Conservation (phyloP, 208 protist genomes). For the Acanthamoeba lenticulata region DNA sequence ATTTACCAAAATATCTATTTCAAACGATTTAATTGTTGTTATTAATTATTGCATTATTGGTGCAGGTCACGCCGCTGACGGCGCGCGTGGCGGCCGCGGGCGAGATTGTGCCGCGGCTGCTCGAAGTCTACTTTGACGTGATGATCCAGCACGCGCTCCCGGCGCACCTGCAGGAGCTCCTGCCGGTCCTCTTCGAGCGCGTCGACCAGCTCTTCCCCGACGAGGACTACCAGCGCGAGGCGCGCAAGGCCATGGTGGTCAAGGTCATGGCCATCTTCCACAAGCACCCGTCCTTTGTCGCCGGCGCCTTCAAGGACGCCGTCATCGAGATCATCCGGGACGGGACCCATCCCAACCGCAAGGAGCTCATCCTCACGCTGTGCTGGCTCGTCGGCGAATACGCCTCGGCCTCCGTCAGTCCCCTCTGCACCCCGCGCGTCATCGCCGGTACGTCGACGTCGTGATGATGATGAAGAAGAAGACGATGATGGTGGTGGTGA, state of each 20-base stretch:
- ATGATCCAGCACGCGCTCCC: conserved; percentile 57
- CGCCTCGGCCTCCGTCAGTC: background rate
- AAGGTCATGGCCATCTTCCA: conserved; percentile 66
- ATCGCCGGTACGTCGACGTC: background rate
- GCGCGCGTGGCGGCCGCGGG: conserved; percentile 45
- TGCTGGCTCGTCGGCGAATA: conserved; percentile 72
- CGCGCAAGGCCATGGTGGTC: conserved; percentile 64
- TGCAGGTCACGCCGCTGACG: conserved; percentile 67
- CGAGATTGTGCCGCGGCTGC: conserved; percentile 63
- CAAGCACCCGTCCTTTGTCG: conserved; percentile 52
- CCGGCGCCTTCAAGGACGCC: conserved; percentile 54
- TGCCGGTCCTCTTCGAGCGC: conserved; percentile 17
- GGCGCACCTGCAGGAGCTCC: background rate
- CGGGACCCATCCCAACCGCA: background rate
- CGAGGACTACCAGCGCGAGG: conserved; percentile 50
- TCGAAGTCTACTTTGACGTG: conserved; percentile 77
- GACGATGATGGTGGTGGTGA: background rate
- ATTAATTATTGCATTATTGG: background rate
- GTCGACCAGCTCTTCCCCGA: conserved; percentile 69
- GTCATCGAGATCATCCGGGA: conserved; percentile 56
- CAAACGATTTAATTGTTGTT: too few species aligned
- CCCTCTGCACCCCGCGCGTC: background rate
- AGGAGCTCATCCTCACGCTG: conserved; percentile 49
- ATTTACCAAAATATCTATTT: too few species aligned
- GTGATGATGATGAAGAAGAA: background rate